Evolutionary conservation across 768 basidiomycete genomes (phyloP).

Genomic region (Lactarius hatsudake): DNA sequence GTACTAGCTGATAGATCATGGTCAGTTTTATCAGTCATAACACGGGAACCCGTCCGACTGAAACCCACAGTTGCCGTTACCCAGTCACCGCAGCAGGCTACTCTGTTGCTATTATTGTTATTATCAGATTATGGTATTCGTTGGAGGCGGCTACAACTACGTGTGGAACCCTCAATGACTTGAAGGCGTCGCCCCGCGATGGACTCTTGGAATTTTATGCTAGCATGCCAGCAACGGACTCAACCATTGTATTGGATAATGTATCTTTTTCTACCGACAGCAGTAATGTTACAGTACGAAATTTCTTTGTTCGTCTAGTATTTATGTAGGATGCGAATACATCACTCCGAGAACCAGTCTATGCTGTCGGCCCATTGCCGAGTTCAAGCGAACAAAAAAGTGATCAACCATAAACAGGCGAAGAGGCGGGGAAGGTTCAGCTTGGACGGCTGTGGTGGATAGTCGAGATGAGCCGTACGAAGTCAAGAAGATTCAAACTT

Average conservation of each 20-base stretch:
- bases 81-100: background rate
- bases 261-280: background rate
- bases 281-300: background rate
- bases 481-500: background rate
- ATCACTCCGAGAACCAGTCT: background rate
- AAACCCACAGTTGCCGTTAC: background rate
- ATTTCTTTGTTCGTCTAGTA: background rate
- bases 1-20: background rate
- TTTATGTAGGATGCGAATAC: background rate
- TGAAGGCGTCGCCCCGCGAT: background rate
- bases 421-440: too few species aligned
- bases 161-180: background rate
- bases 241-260: background rate
- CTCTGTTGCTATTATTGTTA: background rate
- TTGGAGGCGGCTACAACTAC: background rate
- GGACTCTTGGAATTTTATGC: background rate
- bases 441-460: background rate
- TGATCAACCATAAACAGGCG: background rate
- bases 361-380: background rate
- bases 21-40: background rate
- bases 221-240: background rate
- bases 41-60: background rate
- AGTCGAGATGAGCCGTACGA: too few species aligned
- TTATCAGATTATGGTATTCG: background rate
- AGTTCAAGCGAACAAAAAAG: background rate